phyloP scores from a whole-genome alignment of 352 stramenopile genomes.

The Phytophthora melonis region DNA sequence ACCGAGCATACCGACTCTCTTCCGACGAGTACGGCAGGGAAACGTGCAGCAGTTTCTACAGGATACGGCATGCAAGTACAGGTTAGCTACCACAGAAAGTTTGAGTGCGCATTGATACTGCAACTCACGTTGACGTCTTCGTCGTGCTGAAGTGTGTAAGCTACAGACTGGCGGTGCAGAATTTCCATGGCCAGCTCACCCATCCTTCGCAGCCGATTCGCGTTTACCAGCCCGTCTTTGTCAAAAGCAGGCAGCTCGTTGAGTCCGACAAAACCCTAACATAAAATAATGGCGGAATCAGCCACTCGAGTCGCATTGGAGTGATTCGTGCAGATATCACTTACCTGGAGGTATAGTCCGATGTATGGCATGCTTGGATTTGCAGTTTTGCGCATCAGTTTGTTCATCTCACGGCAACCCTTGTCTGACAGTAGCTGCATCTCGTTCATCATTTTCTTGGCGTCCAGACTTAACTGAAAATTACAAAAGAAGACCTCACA shows the following conservation, averaged over 20 bases:
- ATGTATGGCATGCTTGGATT: slow-evolving; percentile 90
- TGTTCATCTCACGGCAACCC: slow-evolving; percentile 87
- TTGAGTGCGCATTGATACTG: not conserved
- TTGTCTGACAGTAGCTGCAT: slow-evolving; percentile 87
- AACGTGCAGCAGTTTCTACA: slow-evolving; percentile 75
- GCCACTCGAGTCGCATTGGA: not conserved
- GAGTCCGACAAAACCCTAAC: slow-evolving; percentile 78
- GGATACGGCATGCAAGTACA: not conserved
- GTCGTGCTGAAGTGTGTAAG: slow-evolving; percentile 72
- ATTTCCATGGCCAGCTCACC: slow-evolving; percentile 84
- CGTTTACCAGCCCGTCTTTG: slow-evolving; percentile 72
- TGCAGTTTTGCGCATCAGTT: slow-evolving; percentile 75
- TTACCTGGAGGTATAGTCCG: slow-evolving; percentile 86
- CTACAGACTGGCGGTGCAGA: slow-evolving; percentile 72
- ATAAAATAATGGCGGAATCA: slow-evolving; percentile 10
- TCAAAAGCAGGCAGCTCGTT: slow-evolving; percentile 84
- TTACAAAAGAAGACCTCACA: slow-evolving; percentile 3
- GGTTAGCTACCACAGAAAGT: not conserved
- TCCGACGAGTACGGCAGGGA: slow-evolving; percentile 74
- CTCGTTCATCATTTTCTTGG: slow-evolving; percentile 79
- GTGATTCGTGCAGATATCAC: not conserved
- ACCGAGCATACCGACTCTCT: slow-evolving; percentile 81
- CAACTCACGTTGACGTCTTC: slow-evolving; percentile 68
- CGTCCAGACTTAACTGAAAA: slow-evolving; percentile 60
- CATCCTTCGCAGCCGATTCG: slow-evolving; percentile 74